Percentiles rank a stretch among this genome's conserved stretches.
Evolutionary conservation across 192 early-diverging fungal genomes (phyloP).

Genomic region (Coemansia sp.): DNA sequence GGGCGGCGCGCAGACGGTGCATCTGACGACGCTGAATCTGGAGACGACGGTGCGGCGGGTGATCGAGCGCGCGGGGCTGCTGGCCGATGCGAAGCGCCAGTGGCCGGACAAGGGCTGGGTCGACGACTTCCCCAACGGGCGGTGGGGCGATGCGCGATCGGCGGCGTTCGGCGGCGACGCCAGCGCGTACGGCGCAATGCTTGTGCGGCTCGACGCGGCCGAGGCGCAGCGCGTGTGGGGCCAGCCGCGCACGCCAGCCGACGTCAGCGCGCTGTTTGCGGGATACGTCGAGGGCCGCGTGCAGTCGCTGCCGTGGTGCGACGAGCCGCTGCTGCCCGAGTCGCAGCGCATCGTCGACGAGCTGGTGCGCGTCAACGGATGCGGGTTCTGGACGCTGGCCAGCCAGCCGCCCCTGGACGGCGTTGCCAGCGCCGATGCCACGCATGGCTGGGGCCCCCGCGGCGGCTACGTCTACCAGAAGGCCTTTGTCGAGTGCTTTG

Average conservation of each 20-base stretch:
- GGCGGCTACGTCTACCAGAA: slow-evolving; percentile 98
- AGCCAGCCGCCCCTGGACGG: slow-evolving; percentile 97
- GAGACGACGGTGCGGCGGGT: slow-evolving; percentile 84
- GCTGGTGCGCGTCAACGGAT: slow-evolving; percentile 71
- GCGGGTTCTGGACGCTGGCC: slow-evolving; percentile 92
- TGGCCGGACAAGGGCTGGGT: slow-evolving; percentile 45
- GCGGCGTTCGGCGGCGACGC: slow-evolving; percentile 77
- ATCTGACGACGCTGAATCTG: slow-evolving; percentile 94
- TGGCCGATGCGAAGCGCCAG: background rate
- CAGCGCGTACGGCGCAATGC: slow-evolving; percentile 81
- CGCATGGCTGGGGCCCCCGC: slow-evolving; percentile 95
- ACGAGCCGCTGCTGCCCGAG: slow-evolving; percentile 73
- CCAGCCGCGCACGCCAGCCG: slow-evolving; percentile 59
- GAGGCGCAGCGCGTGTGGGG: slow-evolving; percentile 79
- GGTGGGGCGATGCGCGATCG: slow-evolving; percentile 97
- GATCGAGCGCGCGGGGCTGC: slow-evolving; percentile 65
- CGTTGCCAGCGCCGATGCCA: slow-evolving; percentile 67
- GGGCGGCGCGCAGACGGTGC: slow-evolving; percentile 72
- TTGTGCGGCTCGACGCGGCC: slow-evolving; percentile 70
- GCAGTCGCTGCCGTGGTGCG: slow-evolving; percentile 87
- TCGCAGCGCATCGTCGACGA: slow-evolving; percentile 70
- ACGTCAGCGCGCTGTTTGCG: slow-evolving; percentile 77
- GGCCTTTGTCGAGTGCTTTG: slow-evolving; percentile 97
- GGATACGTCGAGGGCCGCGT: slow-evolving; percentile 77
- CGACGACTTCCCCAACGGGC: slow-evolving; percentile 98